Evolutionary conservation across 805 yeast species (phyloP).

Genomic region (Kodamaea jinghongensis): DNA sequence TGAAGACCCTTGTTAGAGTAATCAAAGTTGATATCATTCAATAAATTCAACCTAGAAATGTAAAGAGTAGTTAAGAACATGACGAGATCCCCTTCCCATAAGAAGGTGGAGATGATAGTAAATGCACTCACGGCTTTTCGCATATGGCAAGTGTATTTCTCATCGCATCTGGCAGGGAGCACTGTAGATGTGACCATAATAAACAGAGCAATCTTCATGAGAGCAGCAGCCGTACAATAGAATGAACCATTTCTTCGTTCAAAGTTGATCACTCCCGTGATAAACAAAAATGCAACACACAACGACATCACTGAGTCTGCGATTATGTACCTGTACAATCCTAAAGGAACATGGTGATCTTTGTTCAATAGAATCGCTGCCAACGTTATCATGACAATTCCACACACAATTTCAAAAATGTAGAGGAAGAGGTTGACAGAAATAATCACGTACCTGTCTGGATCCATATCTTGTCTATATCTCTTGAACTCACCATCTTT

Average conservation of each 20-base stretch:
- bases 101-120: constrained; percentile 34
- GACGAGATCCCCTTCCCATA: constrained; percentile 38
- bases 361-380: constrained; percentile 22
- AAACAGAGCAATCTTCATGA: constrained; percentile 36
- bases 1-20: constrained; percentile 17
- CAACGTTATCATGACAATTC: constrained; percentile 26
- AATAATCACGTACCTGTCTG: constrained; percentile 17
- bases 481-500: constrained; percentile 15
- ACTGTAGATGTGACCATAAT: constrained; percentile 26
- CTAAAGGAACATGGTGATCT: constrained; percentile 23
- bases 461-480: constrained; percentile 12
- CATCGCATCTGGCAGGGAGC: constrained; percentile 25
- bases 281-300: constrained; percentile 32
- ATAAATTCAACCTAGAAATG: constrained; percentile 33
- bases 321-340: constrained; percentile 36
- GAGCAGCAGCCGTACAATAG: constrained; percentile 33
- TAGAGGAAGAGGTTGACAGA: constrained; percentile 30
- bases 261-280: constrained; percentile 35
- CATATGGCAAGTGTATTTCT: constrained; percentile 22
- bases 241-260: constrained; percentile 41
- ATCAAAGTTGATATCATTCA: constrained; percentile 33
- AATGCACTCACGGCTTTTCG: constrained; percentile 37
- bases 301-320: constrained; percentile 34
- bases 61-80: constrained; percentile 39
- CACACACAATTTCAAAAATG: constrained; percentile 27